These are phyloP conservation scores for Citrus sp. DNA, from an alignment of 345 rosid species.

Conservation along the genomic window DNA sequence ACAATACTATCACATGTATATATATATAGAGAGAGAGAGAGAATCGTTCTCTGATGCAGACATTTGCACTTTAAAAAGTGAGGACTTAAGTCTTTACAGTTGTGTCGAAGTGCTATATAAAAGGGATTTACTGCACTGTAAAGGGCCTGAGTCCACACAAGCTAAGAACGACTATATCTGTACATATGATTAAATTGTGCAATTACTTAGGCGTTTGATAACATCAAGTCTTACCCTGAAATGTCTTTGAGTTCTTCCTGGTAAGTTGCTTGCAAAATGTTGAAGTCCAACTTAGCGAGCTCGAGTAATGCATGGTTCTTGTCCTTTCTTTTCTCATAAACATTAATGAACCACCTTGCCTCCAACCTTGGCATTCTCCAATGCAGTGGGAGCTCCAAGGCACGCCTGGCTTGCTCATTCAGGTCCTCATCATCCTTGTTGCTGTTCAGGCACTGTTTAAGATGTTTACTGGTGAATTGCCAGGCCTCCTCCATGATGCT, in stretches of 20 bases:
- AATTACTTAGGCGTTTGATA: no score
- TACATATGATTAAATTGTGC: no score
- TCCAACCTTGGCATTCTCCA: constrained; percentile 9
- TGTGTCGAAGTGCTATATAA: no score
- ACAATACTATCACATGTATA: no score
- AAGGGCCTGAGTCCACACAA: no score
- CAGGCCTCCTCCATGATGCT: no score
- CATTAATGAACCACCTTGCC: constrained; percentile 19
- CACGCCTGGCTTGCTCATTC: constrained; percentile 9
- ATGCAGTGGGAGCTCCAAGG: constrained; percentile 20
- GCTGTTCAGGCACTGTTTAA: neutral
- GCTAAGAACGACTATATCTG: no score
- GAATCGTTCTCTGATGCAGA: no score
- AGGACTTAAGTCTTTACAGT: no score
- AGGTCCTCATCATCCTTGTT: neutral
- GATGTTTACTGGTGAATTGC: neutral
- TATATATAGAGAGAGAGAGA: no score
- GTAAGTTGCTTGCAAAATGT: constrained; percentile 14
- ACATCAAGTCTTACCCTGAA: constrained; percentile 5
- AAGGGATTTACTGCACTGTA: no score
- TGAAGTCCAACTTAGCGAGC: constrained; percentile 23
- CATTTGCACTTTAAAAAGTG: no score
- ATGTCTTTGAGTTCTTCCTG: constrained; percentile 18
- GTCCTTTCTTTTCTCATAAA: constrained; percentile 4
- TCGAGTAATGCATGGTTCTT: constrained; percentile 11